Percentiles rank a stretch among this genome's conserved stretches.
These are phyloP conservation scores for Solanum clarkiae DNA, from an alignment of 257 asterid genomes.

Conservation along the genomic window DNA sequence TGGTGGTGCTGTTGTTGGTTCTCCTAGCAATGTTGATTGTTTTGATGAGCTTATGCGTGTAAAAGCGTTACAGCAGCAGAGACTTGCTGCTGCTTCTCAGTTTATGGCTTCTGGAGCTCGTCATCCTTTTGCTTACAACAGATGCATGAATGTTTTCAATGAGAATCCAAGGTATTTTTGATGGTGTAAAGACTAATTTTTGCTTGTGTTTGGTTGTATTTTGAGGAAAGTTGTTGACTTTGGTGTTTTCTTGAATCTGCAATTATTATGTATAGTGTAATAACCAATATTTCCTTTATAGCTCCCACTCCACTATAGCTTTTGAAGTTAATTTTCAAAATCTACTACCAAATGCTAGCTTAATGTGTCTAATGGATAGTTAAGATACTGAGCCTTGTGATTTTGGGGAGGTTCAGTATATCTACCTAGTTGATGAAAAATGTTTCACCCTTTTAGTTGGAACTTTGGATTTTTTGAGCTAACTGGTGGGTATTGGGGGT, in stretches of 20 bases:
- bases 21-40: constrained; percentile 35
- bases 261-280: background rate
- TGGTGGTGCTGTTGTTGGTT: background rate
- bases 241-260: background rate
- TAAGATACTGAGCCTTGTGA: too few relatives aligned
- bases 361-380: too few relatives aligned
- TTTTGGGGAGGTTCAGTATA: too few relatives aligned
- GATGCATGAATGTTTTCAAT: constrained; percentile 43
- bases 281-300: background rate
- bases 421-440: background rate
- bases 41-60: constrained; percentile 66
- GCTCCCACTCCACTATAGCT: background rate
- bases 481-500: background rate
- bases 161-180: constrained; percentile 48
- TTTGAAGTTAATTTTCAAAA: background rate
- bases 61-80: constrained; percentile 59
- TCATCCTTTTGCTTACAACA: constrained; percentile 40
- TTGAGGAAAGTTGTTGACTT: background rate
- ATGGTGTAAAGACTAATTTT: background rate
- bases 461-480: background rate
- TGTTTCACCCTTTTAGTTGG: background rate
- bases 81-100: constrained; percentile 32
- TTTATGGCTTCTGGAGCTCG: constrained; percentile 54
- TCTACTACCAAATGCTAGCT: too few relatives aligned
- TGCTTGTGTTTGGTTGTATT: background rate